Base-by-base conservation (phyloP, 116 monocot genomes). In the Iris pallida region DNA sequence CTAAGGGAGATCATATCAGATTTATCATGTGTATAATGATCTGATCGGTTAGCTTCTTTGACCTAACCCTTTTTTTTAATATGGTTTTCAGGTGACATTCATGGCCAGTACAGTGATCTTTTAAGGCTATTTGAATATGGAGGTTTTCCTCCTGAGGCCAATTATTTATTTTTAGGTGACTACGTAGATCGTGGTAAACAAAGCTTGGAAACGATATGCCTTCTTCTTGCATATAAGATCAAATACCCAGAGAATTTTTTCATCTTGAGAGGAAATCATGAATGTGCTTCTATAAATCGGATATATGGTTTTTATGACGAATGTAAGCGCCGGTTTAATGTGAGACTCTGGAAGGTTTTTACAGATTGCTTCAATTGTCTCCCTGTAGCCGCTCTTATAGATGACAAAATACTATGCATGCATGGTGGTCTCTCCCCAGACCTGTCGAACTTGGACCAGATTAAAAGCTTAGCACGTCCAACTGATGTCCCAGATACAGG, bases 291-390 rank as follows among this genome's bases (percentile, higher is more conserved):
- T 12, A 91, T 91, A 78, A 91, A 91, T 59, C 71, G 91, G 49
- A 88, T 91, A 69, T 91, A 91, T 78, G 91, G 88, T 42, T 91
- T 91, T 80, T 91, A 91, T 76, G 91, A 91, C 74, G 91, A 91
- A 68, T 91, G 91, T 64, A 91, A 88, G n/a, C 91, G 91, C 10
- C 76, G 91, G 14, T 91, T 88, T 75, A 91, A 91, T 71, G 82
- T 85, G 53, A 78, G 79, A 44, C 54, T 91, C 47, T 91, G 91
- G 91, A 91, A 80, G 73, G 85, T 91, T 8, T 91, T 91, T 49
- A 83, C 88, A 40, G 92, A 88, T 55, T 88, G 92, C 68, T 92
- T 92, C 62, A 92, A 92, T 75, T 88, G 88, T 70, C 85, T 88
- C 30, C 92, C 92, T 47, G 83, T 92, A 66, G 92, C 92, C 66